These are phyloP conservation scores for Penicillium rolfsii DNA, from an alignment of 2,329 filamentous ascomycete genomes.

Conservation along the genomic window DNA sequence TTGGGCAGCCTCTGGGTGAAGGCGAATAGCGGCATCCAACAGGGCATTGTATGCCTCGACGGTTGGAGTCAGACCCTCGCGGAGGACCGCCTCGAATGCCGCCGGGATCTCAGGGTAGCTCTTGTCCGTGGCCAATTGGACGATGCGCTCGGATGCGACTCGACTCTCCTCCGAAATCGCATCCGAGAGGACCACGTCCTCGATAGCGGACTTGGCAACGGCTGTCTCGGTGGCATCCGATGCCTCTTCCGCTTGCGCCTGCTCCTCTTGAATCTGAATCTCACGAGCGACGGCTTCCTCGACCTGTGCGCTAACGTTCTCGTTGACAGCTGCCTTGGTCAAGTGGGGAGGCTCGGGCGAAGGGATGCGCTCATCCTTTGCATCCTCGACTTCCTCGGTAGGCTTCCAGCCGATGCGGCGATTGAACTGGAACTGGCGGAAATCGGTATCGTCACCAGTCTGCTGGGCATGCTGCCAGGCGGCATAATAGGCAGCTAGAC, in stretches of 20 bases:
- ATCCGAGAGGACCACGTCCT: constrained; percentile 47
- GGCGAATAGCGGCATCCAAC: constrained; percentile 78
- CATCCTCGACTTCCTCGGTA: constrained; percentile 44
- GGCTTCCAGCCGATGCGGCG: constrained; percentile 87
- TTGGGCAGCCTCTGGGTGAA: constrained; percentile 77
- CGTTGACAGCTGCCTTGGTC: constrained; percentile 55
- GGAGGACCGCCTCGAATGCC: constrained; percentile 87
- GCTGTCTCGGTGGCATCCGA: constrained; percentile 35
- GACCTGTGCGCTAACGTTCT: constrained; percentile 70
- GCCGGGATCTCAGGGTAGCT: constrained; percentile 86
- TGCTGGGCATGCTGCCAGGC: constrained; percentile 80
- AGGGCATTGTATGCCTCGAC: constrained; percentile 90
- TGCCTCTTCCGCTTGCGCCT: constrained; percentile 48
- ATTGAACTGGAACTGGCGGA: constrained; percentile 88
- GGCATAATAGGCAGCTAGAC: constrained; percentile 88
- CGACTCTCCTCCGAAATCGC: constrained; percentile 64
- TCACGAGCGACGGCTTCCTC: constrained; percentile 83
- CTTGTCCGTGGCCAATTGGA: constrained; percentile 69
- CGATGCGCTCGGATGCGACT: constrained; percentile 77
- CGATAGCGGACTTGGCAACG: constrained; percentile 32
- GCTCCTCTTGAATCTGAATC: constrained; percentile 64
- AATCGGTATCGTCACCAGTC: constrained; percentile 73
- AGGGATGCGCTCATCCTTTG: constrained; percentile 31
- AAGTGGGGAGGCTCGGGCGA: constrained; percentile 59
- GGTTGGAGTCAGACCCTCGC: constrained; percentile 77